A percentile compares a stretch with the other conserved stretches of the same genome.
These are phyloP conservation scores for Alternaria ventricosa DNA, from an alignment of 2,329 filamentous ascomycete genomes.

Conservation along the genomic window DNA sequence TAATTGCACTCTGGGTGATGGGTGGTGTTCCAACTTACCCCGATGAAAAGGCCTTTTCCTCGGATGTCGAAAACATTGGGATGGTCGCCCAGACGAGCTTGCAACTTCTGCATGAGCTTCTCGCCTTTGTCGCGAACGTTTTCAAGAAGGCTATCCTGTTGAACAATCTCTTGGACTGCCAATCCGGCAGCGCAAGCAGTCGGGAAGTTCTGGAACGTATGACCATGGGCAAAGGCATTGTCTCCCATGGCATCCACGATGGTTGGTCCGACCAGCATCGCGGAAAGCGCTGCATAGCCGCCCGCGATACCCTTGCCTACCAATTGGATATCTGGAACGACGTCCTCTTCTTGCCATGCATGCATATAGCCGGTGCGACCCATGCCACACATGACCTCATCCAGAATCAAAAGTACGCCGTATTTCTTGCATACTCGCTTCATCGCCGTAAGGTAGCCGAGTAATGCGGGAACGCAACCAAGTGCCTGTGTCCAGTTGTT, in stretches of 20 bases:
- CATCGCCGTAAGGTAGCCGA: constrained; percentile 74
- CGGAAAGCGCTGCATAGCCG: constrained; percentile 68
- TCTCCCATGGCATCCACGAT: constrained; percentile 58
- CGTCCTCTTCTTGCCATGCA: constrained; percentile 66
- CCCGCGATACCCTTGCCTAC: constrained; percentile 71
- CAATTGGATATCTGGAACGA: constrained; percentile 69
- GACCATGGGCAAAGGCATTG: constrained; percentile 64
- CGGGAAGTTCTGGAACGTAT: constrained; percentile 70
- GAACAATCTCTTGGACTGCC: constrained; percentile 66
- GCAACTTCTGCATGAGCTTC: constrained; percentile 55
- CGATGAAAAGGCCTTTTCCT: constrained; percentile 66
- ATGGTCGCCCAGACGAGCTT: constrained; percentile 52
- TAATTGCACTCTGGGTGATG: background rate
- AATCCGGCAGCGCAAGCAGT: constrained; percentile 67
- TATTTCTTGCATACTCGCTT: constrained; percentile 72
- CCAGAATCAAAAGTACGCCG: constrained; percentile 76
- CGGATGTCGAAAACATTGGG: constrained; percentile 66
- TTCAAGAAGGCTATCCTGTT: constrained; percentile 62
- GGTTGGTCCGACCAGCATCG: constrained; percentile 61
- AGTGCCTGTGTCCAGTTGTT: constrained; percentile 57
- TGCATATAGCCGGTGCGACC: constrained; percentile 66
- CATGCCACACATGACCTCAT: constrained; percentile 78
- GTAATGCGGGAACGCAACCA: constrained; percentile 70
- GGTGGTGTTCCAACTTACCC: constrained; percentile 50
- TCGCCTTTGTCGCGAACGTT: constrained; percentile 65